These are phyloP conservation scores for Talaromyces albobiverticillius DNA, from an alignment of 2,329 filamentous ascomycete genomes.

Conservation along the genomic window DNA sequence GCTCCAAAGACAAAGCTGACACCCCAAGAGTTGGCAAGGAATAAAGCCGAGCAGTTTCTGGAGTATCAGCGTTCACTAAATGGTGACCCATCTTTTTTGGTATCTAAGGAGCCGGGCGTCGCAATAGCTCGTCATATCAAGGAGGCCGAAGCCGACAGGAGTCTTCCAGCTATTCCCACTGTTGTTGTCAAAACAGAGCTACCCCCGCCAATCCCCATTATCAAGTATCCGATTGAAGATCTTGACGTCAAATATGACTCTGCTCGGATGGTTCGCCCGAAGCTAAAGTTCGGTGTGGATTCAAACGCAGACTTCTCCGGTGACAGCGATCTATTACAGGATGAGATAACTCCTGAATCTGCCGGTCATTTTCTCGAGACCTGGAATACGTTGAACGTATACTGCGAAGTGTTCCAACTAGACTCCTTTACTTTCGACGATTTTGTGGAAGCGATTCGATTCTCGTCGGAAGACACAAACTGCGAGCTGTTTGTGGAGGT, in stretches of 20 bases:
- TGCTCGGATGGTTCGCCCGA: constrained; percentile 65
- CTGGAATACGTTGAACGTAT: constrained; percentile 98
- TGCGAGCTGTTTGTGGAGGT: constrained; percentile 87
- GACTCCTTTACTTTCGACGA: constrained; percentile 99
- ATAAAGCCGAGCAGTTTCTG: constrained; percentile 45
- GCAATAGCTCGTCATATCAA: constrained; percentile 31
- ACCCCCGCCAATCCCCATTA: constrained; percentile 68
- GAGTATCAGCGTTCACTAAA: constrained; percentile 49
- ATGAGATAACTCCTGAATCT: constrained; percentile 70
- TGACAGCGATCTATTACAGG: constrained; percentile 43
- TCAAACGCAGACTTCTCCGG: constrained; percentile 56
- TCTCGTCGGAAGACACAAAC: constrained; percentile 68
- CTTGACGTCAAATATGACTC: constrained; percentile 70
- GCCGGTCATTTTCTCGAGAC: constrained; percentile 84
- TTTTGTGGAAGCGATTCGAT: constrained; percentile 81
- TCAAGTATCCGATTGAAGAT: constrained; percentile 96
- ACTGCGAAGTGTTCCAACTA: constrained; percentile 87
- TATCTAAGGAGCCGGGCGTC: constrained; percentile 22
- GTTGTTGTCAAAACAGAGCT: constrained; percentile 48
- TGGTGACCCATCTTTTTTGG: constrained; percentile 42
- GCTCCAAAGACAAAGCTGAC: constrained; percentile 60
- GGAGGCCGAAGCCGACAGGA: constrained; percentile 32
- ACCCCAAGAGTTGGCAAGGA: constrained; percentile 45
- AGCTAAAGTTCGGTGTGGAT: constrained; percentile 72
- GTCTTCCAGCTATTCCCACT: constrained; percentile 29